Evolutionary conservation across 1,284 basidiomycete species (phyloP).

Genomic region (Exobasidium cylindrosporum): DNA sequence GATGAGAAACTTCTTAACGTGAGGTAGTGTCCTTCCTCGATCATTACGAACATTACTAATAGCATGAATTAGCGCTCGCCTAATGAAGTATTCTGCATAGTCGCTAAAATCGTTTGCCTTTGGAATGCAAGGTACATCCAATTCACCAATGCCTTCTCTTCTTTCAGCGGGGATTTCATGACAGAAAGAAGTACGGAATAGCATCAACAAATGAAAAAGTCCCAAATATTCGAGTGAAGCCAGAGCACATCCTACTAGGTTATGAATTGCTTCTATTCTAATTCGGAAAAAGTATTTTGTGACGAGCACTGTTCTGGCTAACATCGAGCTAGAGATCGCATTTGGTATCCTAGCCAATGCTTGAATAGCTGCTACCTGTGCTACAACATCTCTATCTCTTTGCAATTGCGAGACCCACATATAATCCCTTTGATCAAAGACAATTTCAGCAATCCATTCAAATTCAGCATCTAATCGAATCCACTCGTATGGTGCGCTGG

Average conservation of each 20-base stretch:
- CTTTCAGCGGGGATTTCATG: conserved; percentile 58
- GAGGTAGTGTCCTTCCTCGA: conserved; percentile 77
- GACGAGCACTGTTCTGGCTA: conserved; percentile 89
- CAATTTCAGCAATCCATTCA: conserved; percentile 91
- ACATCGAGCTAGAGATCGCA: conserved; percentile 80
- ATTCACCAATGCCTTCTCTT: not conserved
- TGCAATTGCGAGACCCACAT: conserved; percentile 99
- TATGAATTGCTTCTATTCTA: conserved; percentile 86
- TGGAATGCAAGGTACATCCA: conserved; percentile 67
- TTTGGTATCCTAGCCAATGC: conserved; percentile 73
- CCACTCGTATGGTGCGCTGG: conserved; percentile 87
- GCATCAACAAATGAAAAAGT: conserved; percentile 90
- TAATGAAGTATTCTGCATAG: conserved; percentile 86
- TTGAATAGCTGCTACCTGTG: conserved; percentile 57
- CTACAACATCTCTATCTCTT: conserved; percentile 94
- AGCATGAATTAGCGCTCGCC: conserved; percentile 78
- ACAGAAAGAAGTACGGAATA: conserved; percentile 84
- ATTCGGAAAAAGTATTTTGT: conserved; percentile 97
- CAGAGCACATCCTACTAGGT: conserved; percentile 82
- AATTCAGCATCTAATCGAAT: conserved; percentile 98
- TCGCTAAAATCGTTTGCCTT: conserved; percentile 91
- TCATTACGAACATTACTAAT: conserved; percentile 76
- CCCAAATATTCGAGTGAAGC: conserved; percentile 79
- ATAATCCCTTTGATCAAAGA: conserved; percentile 93
- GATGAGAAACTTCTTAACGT: conserved; percentile 85